These are phyloP conservation scores for Ceratocystis eucalypticola DNA, from an alignment of 2,329 filamentous ascomycete species.

Conservation along the genomic window DNA sequence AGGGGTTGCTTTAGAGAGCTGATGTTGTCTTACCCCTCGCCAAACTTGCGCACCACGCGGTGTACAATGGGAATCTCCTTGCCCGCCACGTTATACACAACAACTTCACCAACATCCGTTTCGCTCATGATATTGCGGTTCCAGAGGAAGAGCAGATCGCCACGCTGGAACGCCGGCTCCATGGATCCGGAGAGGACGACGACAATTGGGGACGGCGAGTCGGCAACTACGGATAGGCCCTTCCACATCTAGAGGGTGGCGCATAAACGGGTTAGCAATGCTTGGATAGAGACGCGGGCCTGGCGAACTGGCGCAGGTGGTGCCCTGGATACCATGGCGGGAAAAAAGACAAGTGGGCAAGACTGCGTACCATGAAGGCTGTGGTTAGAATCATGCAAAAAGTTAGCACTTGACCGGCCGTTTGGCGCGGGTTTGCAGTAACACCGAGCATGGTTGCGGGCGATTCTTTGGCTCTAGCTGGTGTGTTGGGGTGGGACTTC, in stretches of 20 bases:
- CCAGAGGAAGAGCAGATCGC: conserved; percentile 64
- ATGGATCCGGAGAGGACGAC: conserved; percentile 75
- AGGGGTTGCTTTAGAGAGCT: too few relatives aligned
- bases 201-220: conserved; percentile 65
- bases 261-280: conserved; percentile 3
- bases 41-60: conserved; percentile 66
- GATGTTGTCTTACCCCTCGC: conserved; percentile 35
- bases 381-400: conserved; percentile 82
- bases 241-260: conserved; percentile 56
- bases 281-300: background rate
- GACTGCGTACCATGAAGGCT: conserved; percentile 63
- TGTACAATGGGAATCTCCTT: conserved; percentile 99
- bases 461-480: background rate
- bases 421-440: conserved; percentile 64
- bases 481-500: too few relatives aligned
- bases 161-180: conserved; percentile 71
- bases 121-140: conserved; percentile 50
- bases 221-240: conserved; percentile 63
- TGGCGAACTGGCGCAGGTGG: too few relatives aligned
- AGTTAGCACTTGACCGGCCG: conserved; percentile 71
- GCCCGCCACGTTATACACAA: conserved; percentile 65
- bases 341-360: background rate
- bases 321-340: background rate
- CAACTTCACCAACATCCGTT: conserved; percentile 43
- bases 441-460: conserved; percentile 47